phyloP scores from a whole-genome alignment of 2,329 filamentous ascomycete genomes.

The Claviceps sp. region DNA sequence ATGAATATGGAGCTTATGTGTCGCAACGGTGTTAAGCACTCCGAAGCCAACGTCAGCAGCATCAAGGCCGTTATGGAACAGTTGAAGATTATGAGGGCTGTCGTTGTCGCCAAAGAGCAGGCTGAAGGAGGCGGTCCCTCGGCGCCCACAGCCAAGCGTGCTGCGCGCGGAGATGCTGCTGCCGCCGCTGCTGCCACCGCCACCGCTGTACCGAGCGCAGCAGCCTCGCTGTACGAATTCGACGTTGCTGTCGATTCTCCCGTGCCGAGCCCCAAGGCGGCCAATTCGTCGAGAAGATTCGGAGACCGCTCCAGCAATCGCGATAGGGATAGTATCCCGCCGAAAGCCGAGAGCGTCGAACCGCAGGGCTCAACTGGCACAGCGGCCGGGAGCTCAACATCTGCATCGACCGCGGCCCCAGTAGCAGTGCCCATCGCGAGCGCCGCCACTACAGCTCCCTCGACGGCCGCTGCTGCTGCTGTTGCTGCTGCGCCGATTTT shows the following conservation, averaged over 20 bases:
- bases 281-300: slow-evolving; percentile 20
- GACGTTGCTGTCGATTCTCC: slow-evolving; percentile 31
- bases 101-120: slow-evolving; percentile 30
- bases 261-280: slow-evolving; percentile 28
- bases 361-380: slow-evolving; percentile 27
- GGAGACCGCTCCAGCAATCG: slow-evolving; percentile 25
- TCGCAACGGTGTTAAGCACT: slow-evolving; percentile 27
- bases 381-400: not conserved
- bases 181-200: slow-evolving; percentile 7
- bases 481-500: not conserved
- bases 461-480: not conserved
- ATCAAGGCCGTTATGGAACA: slow-evolving; percentile 28
- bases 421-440: slow-evolving; percentile 1
- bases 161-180: slow-evolving; percentile 10
- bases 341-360: slow-evolving; percentile 43
- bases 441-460: not conserved
- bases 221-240: slow-evolving; percentile 30
- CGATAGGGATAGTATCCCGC: slow-evolving; percentile 38
- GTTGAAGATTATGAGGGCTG: slow-evolving; percentile 27
- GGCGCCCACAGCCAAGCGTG: slow-evolving; percentile 11
- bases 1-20: slow-evolving; percentile 29
- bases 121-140: slow-evolving; percentile 16
- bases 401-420: not conserved
- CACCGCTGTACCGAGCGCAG: too few species aligned
- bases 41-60: slow-evolving; percentile 23